Evolutionary conservation across 192 early-diverging fungal species (phyloP).

Genomic region (Entomortierella lignicola): DNA sequence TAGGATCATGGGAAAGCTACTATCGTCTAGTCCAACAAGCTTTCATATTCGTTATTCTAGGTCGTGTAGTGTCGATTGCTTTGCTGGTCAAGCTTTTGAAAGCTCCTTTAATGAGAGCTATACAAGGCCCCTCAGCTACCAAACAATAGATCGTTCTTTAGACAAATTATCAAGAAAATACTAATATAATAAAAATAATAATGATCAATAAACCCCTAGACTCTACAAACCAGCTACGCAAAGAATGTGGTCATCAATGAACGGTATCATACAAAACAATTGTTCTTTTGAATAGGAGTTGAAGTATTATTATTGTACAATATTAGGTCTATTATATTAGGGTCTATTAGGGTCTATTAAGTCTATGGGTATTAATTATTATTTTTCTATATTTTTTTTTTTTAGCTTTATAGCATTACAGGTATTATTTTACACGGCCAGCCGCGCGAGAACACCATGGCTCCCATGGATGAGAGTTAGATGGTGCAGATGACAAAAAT

Average conservation of each 20-base stretch:
- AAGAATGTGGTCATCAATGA: no score
- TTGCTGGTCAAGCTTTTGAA: constrained; percentile 43
- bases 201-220: no score
- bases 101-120: constrained; percentile 12
- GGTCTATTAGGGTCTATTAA: no score
- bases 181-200: neutral
- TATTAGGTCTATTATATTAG: no score
- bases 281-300: no score
- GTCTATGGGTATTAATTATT: neutral
- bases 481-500: neutral
- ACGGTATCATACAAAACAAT: no score
- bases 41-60: constrained; percentile 48
- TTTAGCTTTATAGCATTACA: neutral
- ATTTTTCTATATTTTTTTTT: neutral
- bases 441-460: neutral
- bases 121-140: constrained; percentile 4
- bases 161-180: no score
- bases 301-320: no score
- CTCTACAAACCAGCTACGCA: no score
- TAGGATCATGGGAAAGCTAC: constrained; percentile 53
- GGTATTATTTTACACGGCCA: neutral
- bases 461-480: neutral
- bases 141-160: neutral
- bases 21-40: constrained; percentile 48
- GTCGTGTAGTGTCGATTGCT: constrained; percentile 35